Evolutionary conservation across 225 moss, liverwort and hornwort species (phyloP), one percentile per base, ranked within the genome.

Genomic region (Marchantia paleacea): DNA sequence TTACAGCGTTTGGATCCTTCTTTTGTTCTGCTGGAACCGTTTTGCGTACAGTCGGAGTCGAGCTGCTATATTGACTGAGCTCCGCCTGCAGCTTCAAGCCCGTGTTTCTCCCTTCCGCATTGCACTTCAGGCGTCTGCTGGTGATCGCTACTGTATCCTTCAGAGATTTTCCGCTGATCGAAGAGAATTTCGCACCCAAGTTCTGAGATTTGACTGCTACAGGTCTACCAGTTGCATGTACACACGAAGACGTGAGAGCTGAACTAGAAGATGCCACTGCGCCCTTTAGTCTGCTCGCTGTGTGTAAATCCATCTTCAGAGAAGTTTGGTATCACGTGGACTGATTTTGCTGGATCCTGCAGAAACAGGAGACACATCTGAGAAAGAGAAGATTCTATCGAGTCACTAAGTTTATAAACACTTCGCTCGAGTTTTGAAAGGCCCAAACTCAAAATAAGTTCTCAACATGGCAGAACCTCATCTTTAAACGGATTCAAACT

Each of bases 171-270:
- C 66, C 66, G 24, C 24, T 66, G 19, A 66, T 16, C n/a, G 66
- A 66, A 28, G 66, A 66, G n/a, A 66, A 66, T 66, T n/a, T 66
- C 19, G n/a, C 66, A 66, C 66, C 66, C 66, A 66, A 24, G n/a
- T 28, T 66, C n/a, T 66, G 16, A n/a, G 26, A 16, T 18, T 24
- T 66, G 3, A n/a, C 26, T 10, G 66, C 66, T 57, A 19, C 13
- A 57, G 57, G 4, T 57, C 8, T 19, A 57, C 14, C 57, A 57
- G 39, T 39, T 39, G 39, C 39, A 2, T 39, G 39, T 39, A 39
- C 39, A 39, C 39, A 39, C 39, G 39, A 39, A 39, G 39, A 39
- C 39, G 39, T 39, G 39, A 39, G 3, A 5, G 3, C 39, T 39
- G 20, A 22, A 49, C n/a, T 9, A n/a, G 52, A n/a, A 72, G 72